Evolutionary conservation across 352 stramenopile species (phyloP), one percentile per base, ranked within the genome.

Genomic region (Pseudoperonospora humuli): DNA sequence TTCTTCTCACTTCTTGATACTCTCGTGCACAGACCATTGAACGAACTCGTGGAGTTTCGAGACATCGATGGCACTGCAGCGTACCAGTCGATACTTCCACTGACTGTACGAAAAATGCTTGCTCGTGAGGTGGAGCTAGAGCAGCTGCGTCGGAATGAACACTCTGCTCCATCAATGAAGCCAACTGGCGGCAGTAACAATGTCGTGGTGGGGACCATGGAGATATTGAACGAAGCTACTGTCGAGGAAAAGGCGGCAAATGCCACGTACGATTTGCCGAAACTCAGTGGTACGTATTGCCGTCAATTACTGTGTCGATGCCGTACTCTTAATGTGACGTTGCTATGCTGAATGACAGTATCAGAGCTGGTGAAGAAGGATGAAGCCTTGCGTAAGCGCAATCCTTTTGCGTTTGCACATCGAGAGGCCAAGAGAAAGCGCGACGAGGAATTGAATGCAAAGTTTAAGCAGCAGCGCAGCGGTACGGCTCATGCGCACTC

Each of bases 401-500:
- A 90, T 35, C 75, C 77, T 29, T 90, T 90, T 39, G 77, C 77
- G 14, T 90, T 86, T 31, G 75, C 77, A 23, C 73, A 90, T 37
- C 72, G 75, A n/a, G 77, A 90, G 54, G 73, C 72, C 20, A 86
- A 90, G 43, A 68, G 77, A 36, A 90, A 87, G 55, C 77, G 73
- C 20, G 64, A 79, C 31, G 53, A 75, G 43, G 53, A 73, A 17
- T 24, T 61, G 34, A 62, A 61, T 18, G 60, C 64, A n/a, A 67
- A 81, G 28, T 47, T 69, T 27, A 54, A 68, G 39, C 54, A 67
- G 14, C 51, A 68, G 31, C 42, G 39, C 34, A 45, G 45, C 20
- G 54, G 28, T 23, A 27, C 40, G 24, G 45, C 23, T 9, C 46
- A 67, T 31, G 27, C 44, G 8, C 59, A 77, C n/a, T 52, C 59